Conservation (phyloP, 148 eudicot genomes). For the Amaranthus cruentus region DNA sequence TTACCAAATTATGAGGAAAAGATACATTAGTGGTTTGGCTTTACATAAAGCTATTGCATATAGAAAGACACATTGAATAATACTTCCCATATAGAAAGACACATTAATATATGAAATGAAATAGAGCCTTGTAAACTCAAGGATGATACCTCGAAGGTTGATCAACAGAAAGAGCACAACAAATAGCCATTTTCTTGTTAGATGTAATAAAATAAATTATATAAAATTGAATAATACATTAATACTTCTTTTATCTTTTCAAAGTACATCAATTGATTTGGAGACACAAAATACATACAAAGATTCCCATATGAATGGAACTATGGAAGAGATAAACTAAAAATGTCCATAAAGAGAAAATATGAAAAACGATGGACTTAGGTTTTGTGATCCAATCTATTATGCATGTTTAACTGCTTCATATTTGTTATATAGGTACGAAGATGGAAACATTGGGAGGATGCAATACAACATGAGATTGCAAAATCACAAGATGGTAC, state of each 20-base stretch:
- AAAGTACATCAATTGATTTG: too few relatives aligned
- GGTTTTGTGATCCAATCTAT: background rate
- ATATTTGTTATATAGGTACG: constrained; percentile 42
- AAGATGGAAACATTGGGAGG: constrained; percentile 89
- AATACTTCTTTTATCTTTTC: too few relatives aligned
- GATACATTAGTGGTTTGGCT: too few relatives aligned
- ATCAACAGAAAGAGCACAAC: constrained; percentile 82
- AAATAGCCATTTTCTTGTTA: constrained; percentile 51
- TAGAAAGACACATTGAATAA: too few relatives aligned
- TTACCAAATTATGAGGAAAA: too few relatives aligned
- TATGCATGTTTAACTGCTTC: background rate
- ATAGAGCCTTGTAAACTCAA: background rate
- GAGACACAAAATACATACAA: too few relatives aligned
- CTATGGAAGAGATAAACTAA: too few relatives aligned
- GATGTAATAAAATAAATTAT: too few relatives aligned
- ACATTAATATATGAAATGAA: background rate
- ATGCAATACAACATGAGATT: constrained; percentile 42
- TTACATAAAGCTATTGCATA: too few relatives aligned
- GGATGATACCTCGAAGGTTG: constrained; percentile 57
- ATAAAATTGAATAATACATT: too few relatives aligned
- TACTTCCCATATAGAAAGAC: too few relatives aligned
- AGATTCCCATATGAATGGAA: too few relatives aligned
- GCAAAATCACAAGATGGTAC: constrained; percentile 23
- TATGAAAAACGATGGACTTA: background rate
- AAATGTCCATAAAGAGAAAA: background rate